phyloP scores from a whole-genome alignment of 2,329 filamentous ascomycete species.

The Acrodontium crateriforme region DNA sequence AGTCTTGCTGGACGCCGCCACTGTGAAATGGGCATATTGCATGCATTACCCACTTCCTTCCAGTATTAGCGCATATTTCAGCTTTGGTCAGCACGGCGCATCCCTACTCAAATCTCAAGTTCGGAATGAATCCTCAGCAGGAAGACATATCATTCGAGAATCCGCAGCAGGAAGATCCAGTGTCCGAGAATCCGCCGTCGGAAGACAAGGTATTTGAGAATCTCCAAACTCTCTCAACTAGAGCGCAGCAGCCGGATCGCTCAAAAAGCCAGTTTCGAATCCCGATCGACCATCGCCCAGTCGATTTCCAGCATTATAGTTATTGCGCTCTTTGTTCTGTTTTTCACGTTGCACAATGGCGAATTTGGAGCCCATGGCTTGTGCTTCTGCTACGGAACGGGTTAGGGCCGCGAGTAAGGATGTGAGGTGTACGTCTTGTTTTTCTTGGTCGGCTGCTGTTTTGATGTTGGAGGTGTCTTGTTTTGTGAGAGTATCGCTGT shows the following conservation, averaged over 20 bases:
- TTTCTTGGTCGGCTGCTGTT: conserved; percentile 49
- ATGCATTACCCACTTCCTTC: too few species aligned
- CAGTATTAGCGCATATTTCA: too few species aligned
- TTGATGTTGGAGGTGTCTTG: conserved; percentile 12
- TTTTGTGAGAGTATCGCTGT: conserved; percentile 40
- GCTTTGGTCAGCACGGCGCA: too few species aligned
- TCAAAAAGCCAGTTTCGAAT: conserved; percentile 1
- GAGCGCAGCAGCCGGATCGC: background rate
- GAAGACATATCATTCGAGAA: background rate
- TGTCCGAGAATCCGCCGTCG: background rate
- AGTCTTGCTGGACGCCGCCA: too few species aligned
- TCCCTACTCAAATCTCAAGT: too few species aligned
- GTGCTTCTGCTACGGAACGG: conserved; percentile 54
- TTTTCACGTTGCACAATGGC: conserved; percentile 28
- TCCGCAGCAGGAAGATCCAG: background rate
- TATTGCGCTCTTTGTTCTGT: conserved; percentile 18
- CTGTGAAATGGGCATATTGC: too few species aligned
- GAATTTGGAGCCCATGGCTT: conserved; percentile 65
- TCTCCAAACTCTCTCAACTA: background rate
- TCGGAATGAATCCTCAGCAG: background rate
- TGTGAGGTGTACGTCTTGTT: conserved; percentile 72
- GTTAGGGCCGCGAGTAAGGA: conserved; percentile 63
- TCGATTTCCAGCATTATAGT: conserved; percentile 2
- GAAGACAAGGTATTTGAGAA: background rate
- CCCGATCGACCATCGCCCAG: conserved; percentile 1